Percentiles rank a stretch among this genome's conserved stretches.
Conservation (phyloP, 176 grass and related monocot genomes). For the Otatea glauca region DNA sequence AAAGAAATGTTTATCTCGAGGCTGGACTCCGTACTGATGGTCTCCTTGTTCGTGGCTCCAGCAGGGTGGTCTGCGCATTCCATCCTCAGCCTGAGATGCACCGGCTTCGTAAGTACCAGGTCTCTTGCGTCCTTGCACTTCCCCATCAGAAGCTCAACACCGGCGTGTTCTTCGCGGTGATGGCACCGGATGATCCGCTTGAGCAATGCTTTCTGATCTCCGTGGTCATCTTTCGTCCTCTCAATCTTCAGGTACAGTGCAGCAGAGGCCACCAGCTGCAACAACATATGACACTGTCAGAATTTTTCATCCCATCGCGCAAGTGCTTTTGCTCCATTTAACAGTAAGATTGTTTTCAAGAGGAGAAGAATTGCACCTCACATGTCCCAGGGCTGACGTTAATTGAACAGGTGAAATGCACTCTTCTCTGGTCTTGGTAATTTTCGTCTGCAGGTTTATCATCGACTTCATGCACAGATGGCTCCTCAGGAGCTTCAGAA, state of each 20-base stretch:
- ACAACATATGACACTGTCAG: not conserved
- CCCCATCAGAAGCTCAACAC: conserved; percentile 50
- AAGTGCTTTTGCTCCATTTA: conserved; percentile 1
- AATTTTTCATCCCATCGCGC: not conserved
- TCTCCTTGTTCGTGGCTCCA: conserved; percentile 72
- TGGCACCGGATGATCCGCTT: conserved; percentile 52
- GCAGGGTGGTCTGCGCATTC: conserved; percentile 77
- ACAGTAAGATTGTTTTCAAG: not conserved
- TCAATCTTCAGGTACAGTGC: conserved; percentile 66
- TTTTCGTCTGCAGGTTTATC: conserved; percentile 36
- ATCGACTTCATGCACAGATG: conserved; percentile 25
- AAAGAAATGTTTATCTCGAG: conserved; percentile 55
- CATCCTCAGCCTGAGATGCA: conserved; percentile 67
- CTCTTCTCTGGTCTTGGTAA: conserved; percentile 58
- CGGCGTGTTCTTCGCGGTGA: conserved; percentile 35
- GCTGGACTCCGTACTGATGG: conserved; percentile 69
- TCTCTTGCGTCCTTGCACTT: conserved; percentile 45
- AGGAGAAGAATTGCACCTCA: conserved; percentile 56
- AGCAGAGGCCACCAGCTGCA: conserved; percentile 73
- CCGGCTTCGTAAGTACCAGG: conserved; percentile 60
- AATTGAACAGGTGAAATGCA: conserved; percentile 61
- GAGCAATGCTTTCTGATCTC: conserved; percentile 42
- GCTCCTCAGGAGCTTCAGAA: conserved; percentile 55
- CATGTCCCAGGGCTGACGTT: conserved; percentile 85
- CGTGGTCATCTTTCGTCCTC: not conserved